Evolutionary conservation across 177 flowering plant genomes (phyloP).

Genomic region (Vitis hybrid): DNA sequence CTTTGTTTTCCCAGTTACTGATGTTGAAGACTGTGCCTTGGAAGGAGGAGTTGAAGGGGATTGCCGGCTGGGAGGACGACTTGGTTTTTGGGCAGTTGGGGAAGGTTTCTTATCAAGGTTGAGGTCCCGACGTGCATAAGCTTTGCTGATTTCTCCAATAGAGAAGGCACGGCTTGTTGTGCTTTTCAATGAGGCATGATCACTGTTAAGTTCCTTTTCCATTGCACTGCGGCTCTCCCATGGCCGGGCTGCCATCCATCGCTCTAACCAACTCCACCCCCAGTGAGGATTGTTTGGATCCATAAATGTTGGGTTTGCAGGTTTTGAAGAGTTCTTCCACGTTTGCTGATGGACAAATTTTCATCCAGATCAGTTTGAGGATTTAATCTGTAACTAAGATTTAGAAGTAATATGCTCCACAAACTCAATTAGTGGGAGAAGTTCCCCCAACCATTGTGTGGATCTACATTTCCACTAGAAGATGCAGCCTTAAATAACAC

Average conservation of each 20-base stretch:
- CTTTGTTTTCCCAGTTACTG: conserved; percentile 30
- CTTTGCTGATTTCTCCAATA: conserved; percentile 51
- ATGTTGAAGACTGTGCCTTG: conserved; percentile 33
- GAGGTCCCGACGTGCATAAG: conserved; percentile 42
- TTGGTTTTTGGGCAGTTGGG: conserved; percentile 33
- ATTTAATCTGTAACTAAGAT: not conserved
- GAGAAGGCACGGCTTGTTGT: conserved; percentile 33
- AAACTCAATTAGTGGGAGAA: not conserved
- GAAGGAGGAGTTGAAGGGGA: conserved; percentile 72
- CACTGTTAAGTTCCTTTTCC: conserved; percentile 47
- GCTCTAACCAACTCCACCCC: conserved; percentile 99
- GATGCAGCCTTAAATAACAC: not conserved
- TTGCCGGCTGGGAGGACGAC: conserved; percentile 45
- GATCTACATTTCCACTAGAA: not conserved
- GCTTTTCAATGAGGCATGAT: conserved; percentile 54
- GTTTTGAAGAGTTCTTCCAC: conserved; percentile 62
- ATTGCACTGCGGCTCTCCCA: conserved; percentile 58
- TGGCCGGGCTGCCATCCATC: conserved; percentile 95
- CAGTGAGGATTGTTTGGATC: conserved; percentile 90
- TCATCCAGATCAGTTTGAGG: conserved; percentile 1
- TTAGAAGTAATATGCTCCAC: not conserved
- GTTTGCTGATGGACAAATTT: conserved; percentile 46
- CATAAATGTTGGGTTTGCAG: conserved; percentile 63
- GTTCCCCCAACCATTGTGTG: not conserved
- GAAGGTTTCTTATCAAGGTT: conserved; percentile 41